Evolutionary conservation across 179 eudicot genomes (phyloP), one percentile per base, ranked within the genome.

Genomic region (Nepenthes alata): DNA sequence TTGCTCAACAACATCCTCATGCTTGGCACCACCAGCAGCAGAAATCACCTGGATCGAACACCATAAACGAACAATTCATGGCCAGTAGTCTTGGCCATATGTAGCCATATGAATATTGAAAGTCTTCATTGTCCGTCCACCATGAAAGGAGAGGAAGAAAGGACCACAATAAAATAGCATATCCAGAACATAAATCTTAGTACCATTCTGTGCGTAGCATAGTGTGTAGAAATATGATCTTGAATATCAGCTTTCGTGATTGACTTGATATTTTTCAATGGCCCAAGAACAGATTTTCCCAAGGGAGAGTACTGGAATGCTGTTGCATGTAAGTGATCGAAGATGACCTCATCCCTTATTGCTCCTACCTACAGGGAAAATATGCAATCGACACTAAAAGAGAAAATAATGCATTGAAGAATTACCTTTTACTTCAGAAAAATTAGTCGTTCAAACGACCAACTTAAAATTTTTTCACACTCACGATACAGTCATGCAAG

Each of bases 301-400:
- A 89, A 73, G 38, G 96, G 90, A 35, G 89, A 80, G 54, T 84
- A 73, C 71, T 89, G 96, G 74, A 89, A 89, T 4, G 96, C 96
- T 53, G 96, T 89, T 37, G 96, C 85, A 70, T 89, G 96, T 55
- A 89, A 61, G 59, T 89, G 96, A 61, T 89, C 96, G 16, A 89
- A 79, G 61, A 86, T 73, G 55, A 80, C 86, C 71, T 82, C 81
- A 59, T 84, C 96, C 9, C 75, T 72, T 67, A 71, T 74, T 14
- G 77, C 81, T 67, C 62, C 78, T 12, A 76, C 81, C 96, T 89
- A 39, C 44, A 68, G 54, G 3, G 38, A 13, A 64, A 37, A 15
- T 15, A 58, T 35, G 15, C 47, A 35, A 39, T 5, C 8, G 12
- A 38, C 5, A 58, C 45, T 2, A 25, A 25, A 25, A 25, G 25